Base-by-base conservation (phyloP, 495 filamentous ascomycete genomes). In the Aspergillus avenaceus region DNA sequence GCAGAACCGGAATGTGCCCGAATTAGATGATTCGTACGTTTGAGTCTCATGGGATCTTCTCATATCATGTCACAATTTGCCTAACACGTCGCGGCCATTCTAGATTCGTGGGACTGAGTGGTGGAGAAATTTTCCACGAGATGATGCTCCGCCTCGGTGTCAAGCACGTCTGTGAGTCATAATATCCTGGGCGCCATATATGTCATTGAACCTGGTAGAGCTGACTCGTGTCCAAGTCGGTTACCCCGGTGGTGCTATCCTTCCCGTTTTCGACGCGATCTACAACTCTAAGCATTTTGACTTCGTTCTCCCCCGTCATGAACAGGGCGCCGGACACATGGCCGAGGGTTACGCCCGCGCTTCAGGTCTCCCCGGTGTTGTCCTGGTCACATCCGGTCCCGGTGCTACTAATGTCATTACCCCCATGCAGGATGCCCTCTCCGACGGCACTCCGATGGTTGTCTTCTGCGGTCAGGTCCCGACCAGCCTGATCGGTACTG, bases 121-220 rank as follows among this genome's bases (percentile, higher is more conserved):
- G 95, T 66, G 93, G 93, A 62, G 85, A 96, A 65, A 97, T 98
- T 53, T 96, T 98, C 76, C 91, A 98, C 61, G 91, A 98, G 71
- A 97, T 98, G 93, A 96, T 98, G 90, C 79, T 91, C 32, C 76
- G 93, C 61, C 90, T 91, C 53, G 82, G 75, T 53, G 95, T 98
- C 24, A 91, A 96, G 74, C 88, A 95, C 69, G 76, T 97, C 60
- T 95, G 88, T 90, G 74, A 66, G 85, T 87, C 60, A 67, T 31
- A n/a, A n/a, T n/a, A n/a, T 25, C 27, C 40, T 31, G 16, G 24
- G 26, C 37, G 27, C 22, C 22, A 13, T 41, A 25, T 27, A 47
- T 24, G 5, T n/a, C n/a, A 11, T 13, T 24, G 24, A 36, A 16
- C 28, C 9, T 7, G 16, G 12, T 0, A 26, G 11, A 6, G 23